Percentiles rank a stretch among this genome's conserved stretches.
These are phyloP conservation scores for Incumbomyces delicatus DNA, from an alignment of 2,329 filamentous ascomycete genomes.

Conservation along the genomic window DNA sequence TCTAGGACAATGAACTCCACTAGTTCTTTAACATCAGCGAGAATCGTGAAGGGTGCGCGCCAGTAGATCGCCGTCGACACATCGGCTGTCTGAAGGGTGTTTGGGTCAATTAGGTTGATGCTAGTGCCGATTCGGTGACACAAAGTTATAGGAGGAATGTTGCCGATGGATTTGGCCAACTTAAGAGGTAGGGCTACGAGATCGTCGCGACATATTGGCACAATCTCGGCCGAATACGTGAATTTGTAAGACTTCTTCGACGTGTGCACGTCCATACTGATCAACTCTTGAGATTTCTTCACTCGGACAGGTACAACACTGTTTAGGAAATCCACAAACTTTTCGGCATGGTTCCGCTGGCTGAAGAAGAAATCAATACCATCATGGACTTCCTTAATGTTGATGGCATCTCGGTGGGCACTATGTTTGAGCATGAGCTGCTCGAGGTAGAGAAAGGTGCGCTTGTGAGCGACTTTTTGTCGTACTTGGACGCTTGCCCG, in stretches of 20 bases:
- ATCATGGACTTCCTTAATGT: constrained; percentile 94
- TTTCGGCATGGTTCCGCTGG: constrained; percentile 80
- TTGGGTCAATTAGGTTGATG: constrained; percentile 80
- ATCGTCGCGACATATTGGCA: constrained; percentile 96
- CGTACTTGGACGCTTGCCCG: constrained; percentile 85
- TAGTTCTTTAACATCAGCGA: constrained; percentile 75
- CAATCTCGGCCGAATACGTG: constrained; percentile 75
- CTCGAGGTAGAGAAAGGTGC: constrained; percentile 74
- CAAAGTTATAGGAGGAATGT: constrained; percentile 75
- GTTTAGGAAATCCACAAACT: constrained; percentile 80
- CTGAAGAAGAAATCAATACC: constrained; percentile 95
- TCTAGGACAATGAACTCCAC: constrained; percentile 93
- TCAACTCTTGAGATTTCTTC: constrained; percentile 85
- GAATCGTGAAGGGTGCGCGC: constrained; percentile 72
- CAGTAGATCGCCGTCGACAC: constrained; percentile 77
- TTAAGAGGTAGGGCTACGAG: constrained; percentile 87
- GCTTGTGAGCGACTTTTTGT: constrained; percentile 94
- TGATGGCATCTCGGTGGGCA: constrained; percentile 86
- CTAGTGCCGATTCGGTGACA: constrained; percentile 84
- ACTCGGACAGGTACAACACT: constrained; percentile 68
- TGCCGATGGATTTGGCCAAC: constrained; percentile 75
- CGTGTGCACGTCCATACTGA: constrained; percentile 87
- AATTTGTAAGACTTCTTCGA: constrained; percentile 91
- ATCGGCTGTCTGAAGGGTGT: constrained; percentile 83
- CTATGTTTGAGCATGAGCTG: constrained; percentile 92